Evolutionary conservation across 2,329 filamentous ascomycete genomes (phyloP), one percentile per base, ranked within the genome.

Genomic region (Phialocephala subalpina): DNA sequence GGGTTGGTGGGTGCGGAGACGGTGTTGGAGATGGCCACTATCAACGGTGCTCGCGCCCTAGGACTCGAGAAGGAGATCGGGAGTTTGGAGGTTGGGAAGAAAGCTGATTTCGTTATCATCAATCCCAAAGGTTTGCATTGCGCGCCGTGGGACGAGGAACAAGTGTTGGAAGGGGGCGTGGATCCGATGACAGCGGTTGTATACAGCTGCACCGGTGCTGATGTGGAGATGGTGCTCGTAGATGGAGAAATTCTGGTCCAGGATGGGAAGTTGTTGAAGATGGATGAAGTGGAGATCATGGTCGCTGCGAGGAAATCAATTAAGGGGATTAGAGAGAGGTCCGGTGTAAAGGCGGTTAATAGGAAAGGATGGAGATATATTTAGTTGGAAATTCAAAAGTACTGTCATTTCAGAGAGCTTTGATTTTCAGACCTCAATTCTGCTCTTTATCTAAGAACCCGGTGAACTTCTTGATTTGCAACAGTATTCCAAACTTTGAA

Each of bases 41-140:
- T 85, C 66, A 80, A 83, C 59, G 83, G 82, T 0, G 83, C 83
- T 0, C 79, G 75, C 62, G 83, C 83, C 0, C 70, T 86, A 33
- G 82, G 83, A 0, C 68, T 85, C 0, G 87, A 90, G 36, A 73
- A 76, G 1, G 80, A 82, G 73, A 79, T 85, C 0, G 88, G 88
- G 0, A 83, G 79, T 59, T 72, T 90, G 63, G 80, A 81, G 69
- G 76, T 75, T 0, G 87, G 87, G 0, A 78, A 83, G 73, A 78
- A 82, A 69, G 88, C 88, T 0, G 87, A 90, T 69, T 87, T 90
- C 62, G 83, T 85, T 20, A 77, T 86, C 1, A 77, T 86, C 49
- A 81, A 87, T 64, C 66, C 66, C 2, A 55, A 61, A 29, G 56
- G 60, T 2, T 52, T 72, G 35, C 57, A 45, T 33, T 11, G 40